Evolutionary conservation across 768 basidiomycete species (phyloP).

Genomic region (Tylopilus subfusipes): DNA sequence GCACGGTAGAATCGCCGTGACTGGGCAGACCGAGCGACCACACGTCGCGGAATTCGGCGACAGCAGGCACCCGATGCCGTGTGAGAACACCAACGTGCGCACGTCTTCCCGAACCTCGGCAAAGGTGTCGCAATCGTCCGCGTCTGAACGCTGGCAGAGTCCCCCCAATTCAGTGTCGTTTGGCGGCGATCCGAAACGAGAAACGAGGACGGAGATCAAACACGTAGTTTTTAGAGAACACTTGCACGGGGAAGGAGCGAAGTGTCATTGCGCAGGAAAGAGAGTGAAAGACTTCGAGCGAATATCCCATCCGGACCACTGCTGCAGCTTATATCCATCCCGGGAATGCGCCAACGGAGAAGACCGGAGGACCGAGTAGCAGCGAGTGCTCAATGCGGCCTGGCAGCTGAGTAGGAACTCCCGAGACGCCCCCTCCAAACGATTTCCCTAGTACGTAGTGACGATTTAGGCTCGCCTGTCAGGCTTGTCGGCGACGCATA

Average conservation of each 20-base stretch:
- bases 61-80: background rate
- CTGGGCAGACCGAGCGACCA: conserved; percentile 4
- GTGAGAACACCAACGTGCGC: conserved; percentile 3
- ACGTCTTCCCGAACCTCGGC: background rate
- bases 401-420: too few relatives aligned
- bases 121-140: background rate
- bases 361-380: too few relatives aligned
- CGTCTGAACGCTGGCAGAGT: background rate
- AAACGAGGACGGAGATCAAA: conserved; percentile 4
- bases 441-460: too few relatives aligned
- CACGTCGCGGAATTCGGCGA: background rate
- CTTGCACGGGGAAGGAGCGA: background rate
- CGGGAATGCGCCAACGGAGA: too few relatives aligned
- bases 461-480: too few relatives aligned
- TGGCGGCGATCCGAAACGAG: conserved; percentile 1
- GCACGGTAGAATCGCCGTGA: conserved; percentile 4
- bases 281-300: too few relatives aligned
- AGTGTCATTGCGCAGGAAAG: too few relatives aligned
- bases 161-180: conserved; percentile 3
- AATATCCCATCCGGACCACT: too few relatives aligned
- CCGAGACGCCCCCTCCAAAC: too few relatives aligned
- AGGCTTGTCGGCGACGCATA: too few relatives aligned
- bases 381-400: too few relatives aligned
- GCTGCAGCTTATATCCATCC: too few relatives aligned
- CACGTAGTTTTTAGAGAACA: background rate